A percentile compares a stretch with the other conserved stretches of the same genome.
These are phyloP conservation scores for Rhizopogon vesiculosus DNA, from an alignment of 768 basidiomycete genomes.

Conservation along the genomic window DNA sequence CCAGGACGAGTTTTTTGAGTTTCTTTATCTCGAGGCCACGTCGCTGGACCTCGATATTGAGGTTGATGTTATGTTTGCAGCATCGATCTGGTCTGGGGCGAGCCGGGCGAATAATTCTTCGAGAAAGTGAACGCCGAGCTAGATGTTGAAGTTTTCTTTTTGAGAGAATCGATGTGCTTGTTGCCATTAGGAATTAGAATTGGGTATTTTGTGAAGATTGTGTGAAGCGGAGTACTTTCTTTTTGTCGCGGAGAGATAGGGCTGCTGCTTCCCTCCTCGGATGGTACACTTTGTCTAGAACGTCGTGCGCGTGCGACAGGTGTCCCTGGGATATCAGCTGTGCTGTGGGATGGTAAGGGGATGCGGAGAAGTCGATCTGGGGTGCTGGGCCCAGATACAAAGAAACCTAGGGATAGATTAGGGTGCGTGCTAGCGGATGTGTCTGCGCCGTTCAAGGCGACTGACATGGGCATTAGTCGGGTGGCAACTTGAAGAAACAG, in stretches of 20 bases:
- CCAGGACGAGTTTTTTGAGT: conserved; percentile 81
- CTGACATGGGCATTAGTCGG: too few species aligned
- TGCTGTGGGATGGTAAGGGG: too few species aligned
- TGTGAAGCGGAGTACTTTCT: conserved; percentile 56
- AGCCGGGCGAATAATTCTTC: conserved; percentile 89
- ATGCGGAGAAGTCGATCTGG: too few species aligned
- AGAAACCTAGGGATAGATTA: too few species aligned
- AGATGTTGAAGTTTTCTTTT: conserved; percentile 96
- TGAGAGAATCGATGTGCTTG: conserved; percentile 90
- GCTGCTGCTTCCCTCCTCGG: conserved; percentile 32
- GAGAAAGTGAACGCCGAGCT: conserved; percentile 92
- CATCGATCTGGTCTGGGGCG: conserved; percentile 89
- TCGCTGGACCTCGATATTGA: conserved; percentile 90
- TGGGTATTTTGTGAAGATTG: not conserved
- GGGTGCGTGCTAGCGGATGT: too few species aligned
- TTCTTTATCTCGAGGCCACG: conserved; percentile 90
- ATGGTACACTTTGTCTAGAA: conserved; percentile 15
- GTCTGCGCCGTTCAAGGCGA: too few species aligned
- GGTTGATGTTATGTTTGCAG: conserved; percentile 90
- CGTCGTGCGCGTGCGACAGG: conserved; percentile 45
- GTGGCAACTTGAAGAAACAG: too few species aligned
- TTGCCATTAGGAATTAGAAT: not conserved
- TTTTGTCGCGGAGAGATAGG: conserved; percentile 89
- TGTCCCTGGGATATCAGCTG: conserved; percentile 37
- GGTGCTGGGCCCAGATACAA: too few species aligned